Evolutionary conservation across 164 flowering plant species (phyloP), one percentile per base, ranked within the genome.

Genomic region (Protea cynaroides): DNA sequence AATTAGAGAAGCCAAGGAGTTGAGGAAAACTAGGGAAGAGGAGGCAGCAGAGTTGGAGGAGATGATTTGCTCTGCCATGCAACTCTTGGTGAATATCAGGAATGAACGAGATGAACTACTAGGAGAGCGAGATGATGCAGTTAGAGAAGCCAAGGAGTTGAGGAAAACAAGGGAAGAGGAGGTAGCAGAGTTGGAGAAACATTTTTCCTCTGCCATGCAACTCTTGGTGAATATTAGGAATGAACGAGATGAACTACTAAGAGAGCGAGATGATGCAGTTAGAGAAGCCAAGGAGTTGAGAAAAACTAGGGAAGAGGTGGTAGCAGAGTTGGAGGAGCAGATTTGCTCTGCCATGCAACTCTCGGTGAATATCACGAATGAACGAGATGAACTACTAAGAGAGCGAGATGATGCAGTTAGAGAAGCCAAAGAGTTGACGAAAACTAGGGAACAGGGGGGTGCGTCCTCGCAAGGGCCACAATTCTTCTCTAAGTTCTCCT

Each of bases 341-440:
- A 71, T 86, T 18, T 18, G 73, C 50, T 79, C 84, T 59, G 92
- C 96, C 34, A 84, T 81, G 47, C 65, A 82, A 22, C 83, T 84
- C 38, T 65, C 89, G 74, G 65, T 73, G 17, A 56, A 75, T 5
- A 73, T 74, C 71, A 81, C 74, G 69, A 75, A 70, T 52, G 86
- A 88, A 65, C 75, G 82, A 63, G 89, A 84, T 56, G 83, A 82
- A 29, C 65, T 86, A 79, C 75, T 81, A 70, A 63, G 71, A 54
- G 86, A 88, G 73, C 85, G 84, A 46, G 90, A 89, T 65, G 73
- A 58, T 63, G 87, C 88, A 18, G 78, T 86, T 47, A 66, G 65
- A 67, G 79, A 71, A 72, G 87, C 82, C 15, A 85, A 86, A 76
- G 89, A 80, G 59, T 76, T 88, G 51, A 80, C 82, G 59, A 64